These are phyloP conservation scores for Linnemannia hyalina DNA, from an alignment of 192 early-diverging fungal species.

Conservation along the genomic window DNA sequence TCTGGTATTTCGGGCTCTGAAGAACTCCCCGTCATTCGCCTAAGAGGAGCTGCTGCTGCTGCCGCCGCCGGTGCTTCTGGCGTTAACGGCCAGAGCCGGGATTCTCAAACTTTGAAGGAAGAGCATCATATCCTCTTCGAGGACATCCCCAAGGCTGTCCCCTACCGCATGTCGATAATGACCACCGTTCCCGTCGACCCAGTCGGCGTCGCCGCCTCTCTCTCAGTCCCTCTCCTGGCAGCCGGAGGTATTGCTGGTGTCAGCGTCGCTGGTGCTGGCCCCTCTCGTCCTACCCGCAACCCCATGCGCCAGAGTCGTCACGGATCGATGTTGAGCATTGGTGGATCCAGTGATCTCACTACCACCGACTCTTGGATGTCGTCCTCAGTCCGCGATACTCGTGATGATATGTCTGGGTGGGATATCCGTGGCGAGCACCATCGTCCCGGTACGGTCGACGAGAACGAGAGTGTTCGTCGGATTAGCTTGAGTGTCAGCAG, in stretches of 20 bases:
- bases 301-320: constrained; percentile 51
- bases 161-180: constrained; percentile 55
- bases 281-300: constrained; percentile 43
- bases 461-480: background rate
- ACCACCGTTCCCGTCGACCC: constrained; percentile 45
- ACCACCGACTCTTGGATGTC: constrained; percentile 43
- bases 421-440: constrained; percentile 13
- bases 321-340: constrained; percentile 42
- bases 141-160: constrained; percentile 37
- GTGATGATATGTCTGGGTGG: constrained; percentile 53
- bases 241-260: background rate
- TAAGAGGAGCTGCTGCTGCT: background rate
- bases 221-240: background rate
- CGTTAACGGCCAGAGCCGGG: background rate
- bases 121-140: constrained; percentile 53
- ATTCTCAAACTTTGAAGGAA: constrained; percentile 3
- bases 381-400: constrained; percentile 37
- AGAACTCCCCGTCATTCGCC: constrained; percentile 10
- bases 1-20: background rate
- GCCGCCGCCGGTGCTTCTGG: background rate
- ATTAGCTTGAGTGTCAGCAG: background rate
- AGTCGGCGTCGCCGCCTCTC: constrained; percentile 20
- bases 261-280: constrained; percentile 1
- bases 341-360: constrained; percentile 39
- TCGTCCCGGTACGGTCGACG: background rate